These are phyloP conservation scores for Beta macrorhiza DNA, from an alignment of 179 eudicot species.

Conservation along the genomic window DNA sequence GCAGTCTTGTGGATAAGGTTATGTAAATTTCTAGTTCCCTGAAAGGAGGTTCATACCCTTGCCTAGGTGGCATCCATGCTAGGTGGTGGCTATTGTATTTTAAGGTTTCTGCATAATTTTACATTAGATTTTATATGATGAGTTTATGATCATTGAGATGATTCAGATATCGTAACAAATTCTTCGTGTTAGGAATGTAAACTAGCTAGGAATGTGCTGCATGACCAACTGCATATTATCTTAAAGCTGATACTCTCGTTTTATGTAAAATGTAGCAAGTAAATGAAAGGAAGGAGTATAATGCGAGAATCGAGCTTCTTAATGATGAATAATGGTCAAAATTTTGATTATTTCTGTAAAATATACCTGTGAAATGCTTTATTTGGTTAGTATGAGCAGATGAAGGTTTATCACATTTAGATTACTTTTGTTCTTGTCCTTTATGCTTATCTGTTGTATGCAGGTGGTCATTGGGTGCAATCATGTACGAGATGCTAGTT, in stretches of 20 bases:
- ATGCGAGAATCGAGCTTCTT: neutral
- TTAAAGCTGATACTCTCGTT: neutral
- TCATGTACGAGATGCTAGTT: constrained; percentile 87
- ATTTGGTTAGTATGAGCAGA: neutral
- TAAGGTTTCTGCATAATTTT: neutral
- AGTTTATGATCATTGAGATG: neutral
- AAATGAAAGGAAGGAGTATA: too few species aligned
- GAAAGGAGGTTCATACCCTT: neutral
- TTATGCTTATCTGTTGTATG: constrained; percentile 27
- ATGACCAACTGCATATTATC: constrained; percentile 2
- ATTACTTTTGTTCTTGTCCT: neutral
- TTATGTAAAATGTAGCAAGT: neutral
- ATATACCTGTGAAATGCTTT: neutral
- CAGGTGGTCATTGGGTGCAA: constrained; percentile 97
- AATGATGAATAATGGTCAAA: neutral
- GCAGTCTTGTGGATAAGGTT: neutral
- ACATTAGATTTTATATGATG: neutral
- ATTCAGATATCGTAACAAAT: neutral
- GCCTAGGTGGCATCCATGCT: neutral
- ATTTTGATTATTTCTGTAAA: neutral
- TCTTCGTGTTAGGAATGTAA: neutral
- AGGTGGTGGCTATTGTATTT: neutral
- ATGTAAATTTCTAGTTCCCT: neutral
- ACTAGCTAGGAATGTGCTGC: neutral
- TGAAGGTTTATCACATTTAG: neutral